Evolutionary conservation across 1,139 yeast species (phyloP), one percentile per base, ranked within the genome.

Genomic region (Diutina sp.): DNA sequence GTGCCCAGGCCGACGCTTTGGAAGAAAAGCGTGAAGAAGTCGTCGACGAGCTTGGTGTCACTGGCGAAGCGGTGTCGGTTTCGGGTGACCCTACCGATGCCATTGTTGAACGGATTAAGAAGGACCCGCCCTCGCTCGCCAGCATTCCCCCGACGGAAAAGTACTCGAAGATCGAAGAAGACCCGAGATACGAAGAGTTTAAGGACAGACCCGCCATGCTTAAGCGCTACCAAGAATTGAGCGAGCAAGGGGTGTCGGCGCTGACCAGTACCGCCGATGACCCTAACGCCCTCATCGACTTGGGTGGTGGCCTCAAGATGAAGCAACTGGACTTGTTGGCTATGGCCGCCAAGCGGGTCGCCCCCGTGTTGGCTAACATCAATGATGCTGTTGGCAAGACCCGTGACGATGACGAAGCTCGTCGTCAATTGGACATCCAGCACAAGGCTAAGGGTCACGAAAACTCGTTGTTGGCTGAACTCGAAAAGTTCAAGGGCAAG

Each of bases 321-420:
- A 77, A 84, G 50, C 83, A 80, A 62, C 77, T 76, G 58, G 82
- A 80, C 66, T 75, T 81, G 61, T 71, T 79, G 61, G 84, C 75
- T 55, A 77, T 81, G 65, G 85, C 85, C 30, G 79, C 80, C 51
- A 71, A 71, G 61, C 73, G 85, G 62, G 82, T 81, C 48, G 80
- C 82, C 30, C 85, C 85, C 2, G 78, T 80, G 41, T 70, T 81
- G 63, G 71, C 76, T 52, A 72, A 68, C 60, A 79, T 80, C 64
- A 78, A 79, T 62, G 78, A 75, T 21, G 78, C 78, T 60, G 85
- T 80, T 56, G 68, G 71, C 56, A 75, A 76, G 61, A 74, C 79
- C 50, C 69, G 78, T 61, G 65, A 74, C 59, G 80, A 76, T 61
- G 81, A 77, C 64, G 77, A 74, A 60, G 75, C 73, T 60, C 73